Evolutionary conservation across 805 yeast genomes (phyloP).

Genomic region (Kodamaea kaohsiungensis): DNA sequence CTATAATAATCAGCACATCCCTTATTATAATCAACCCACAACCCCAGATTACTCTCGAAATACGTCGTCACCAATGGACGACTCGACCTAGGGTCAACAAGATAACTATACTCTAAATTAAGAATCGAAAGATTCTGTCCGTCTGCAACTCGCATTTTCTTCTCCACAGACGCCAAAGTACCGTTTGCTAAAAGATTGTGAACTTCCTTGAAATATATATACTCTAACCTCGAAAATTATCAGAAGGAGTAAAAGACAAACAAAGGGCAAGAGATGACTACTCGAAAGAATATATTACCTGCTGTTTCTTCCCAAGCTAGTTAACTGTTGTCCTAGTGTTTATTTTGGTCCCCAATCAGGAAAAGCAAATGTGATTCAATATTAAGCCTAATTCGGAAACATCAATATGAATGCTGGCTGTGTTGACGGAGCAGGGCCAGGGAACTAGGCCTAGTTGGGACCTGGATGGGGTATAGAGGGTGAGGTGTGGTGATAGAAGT

Average conservation of each 20-base stretch:
- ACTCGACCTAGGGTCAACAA: constrained; percentile 18
- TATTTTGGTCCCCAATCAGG: not conserved
- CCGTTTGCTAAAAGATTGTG: not conserved
- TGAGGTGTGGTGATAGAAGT: not conserved
- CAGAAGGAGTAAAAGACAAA: not conserved
- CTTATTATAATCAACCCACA: constrained; percentile 29
- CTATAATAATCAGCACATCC: constrained; percentile 12
- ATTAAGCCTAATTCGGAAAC: not conserved
- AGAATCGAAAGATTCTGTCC: constrained; percentile 16
- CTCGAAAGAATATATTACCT: not conserved
- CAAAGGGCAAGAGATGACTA: not conserved
- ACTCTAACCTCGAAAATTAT: not conserved
- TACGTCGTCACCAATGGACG: constrained; percentile 15
- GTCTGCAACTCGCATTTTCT: not conserved
- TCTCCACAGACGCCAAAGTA: not conserved
- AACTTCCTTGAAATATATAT: not conserved
- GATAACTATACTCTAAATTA: constrained; percentile 29
- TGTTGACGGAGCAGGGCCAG: not conserved
- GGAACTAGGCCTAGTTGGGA: too few relatives aligned
- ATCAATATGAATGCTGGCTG: not conserved
- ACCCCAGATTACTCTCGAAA: constrained; percentile 33
- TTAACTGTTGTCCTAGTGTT: not conserved
- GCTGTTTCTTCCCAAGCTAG: not conserved
- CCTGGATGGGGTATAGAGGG: too few relatives aligned
- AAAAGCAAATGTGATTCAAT: not conserved